phyloP scores from a whole-genome alignment of 1,284 basidiomycete genomes.

The Leccinum brunneo-olivaceum region DNA sequence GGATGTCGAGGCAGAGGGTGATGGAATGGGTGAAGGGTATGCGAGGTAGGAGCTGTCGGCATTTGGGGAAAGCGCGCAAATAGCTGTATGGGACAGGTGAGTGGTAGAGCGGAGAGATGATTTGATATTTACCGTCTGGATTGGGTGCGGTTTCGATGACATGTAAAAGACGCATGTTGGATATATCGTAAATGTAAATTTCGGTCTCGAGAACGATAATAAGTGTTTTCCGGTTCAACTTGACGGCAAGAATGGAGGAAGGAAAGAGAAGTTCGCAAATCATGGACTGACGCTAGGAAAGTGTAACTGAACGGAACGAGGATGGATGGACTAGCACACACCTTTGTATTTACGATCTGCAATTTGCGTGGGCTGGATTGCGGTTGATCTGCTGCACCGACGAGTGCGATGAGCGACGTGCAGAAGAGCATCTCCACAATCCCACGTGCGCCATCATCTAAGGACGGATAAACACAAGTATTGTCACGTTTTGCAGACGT shows the following conservation, averaged over 20 bases:
- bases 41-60: constrained; percentile 94
- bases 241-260: constrained; percentile 91
- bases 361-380: constrained; percentile 85
- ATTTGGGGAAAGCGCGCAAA: constrained; percentile 92
- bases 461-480: no score
- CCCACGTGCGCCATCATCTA: constrained; percentile 87
- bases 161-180: constrained; percentile 95
- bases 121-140: constrained; percentile 68
- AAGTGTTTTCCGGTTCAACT: constrained; percentile 93
- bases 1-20: constrained; percentile 56
- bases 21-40: constrained; percentile 91
- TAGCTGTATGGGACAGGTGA: constrained; percentile 48
- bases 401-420: constrained; percentile 93
- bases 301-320: neutral
- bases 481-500: no score
- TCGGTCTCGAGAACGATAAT: constrained; percentile 94
- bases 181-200: constrained; percentile 99
- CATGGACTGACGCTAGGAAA: constrained; percentile 83
- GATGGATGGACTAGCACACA: constrained; percentile 31
- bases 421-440: constrained; percentile 99
- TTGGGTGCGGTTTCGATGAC: constrained; percentile 97
- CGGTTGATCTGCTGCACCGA: constrained; percentile 88
- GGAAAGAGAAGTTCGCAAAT: constrained; percentile 99
- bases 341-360: constrained; percentile 98
- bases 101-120: neutral